These are phyloP conservation scores for Kodamaea jinghongensis DNA, from an alignment of 805 yeast genomes.

Conservation along the genomic window DNA sequence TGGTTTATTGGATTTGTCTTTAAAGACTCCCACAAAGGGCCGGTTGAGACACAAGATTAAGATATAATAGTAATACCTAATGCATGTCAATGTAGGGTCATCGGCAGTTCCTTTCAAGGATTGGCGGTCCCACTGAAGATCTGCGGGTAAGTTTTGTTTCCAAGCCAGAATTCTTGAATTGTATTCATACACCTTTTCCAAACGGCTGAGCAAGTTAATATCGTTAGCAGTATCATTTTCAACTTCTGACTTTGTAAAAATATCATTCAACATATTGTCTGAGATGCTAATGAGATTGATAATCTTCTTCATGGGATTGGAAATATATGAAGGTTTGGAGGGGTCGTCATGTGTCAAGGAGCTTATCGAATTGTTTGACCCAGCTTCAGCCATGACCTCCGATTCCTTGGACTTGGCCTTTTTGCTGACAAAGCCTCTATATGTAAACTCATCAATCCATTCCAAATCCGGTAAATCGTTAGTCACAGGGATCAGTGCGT, in stretches of 20 bases:
- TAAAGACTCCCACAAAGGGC: conserved; percentile 49
- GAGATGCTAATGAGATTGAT: conserved; percentile 43
- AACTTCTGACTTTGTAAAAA: conserved; percentile 39
- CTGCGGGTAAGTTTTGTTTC: conserved; percentile 49
- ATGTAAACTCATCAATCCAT: conserved; percentile 60
- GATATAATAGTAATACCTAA: conserved; percentile 57
- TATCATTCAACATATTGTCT: conserved; percentile 44
- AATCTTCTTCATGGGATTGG: conserved; percentile 42
- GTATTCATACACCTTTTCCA: conserved; percentile 41
- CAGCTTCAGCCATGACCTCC: neutral
- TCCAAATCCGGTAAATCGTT: conserved; percentile 58
- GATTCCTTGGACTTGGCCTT: neutral
- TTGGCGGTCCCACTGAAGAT: conserved; percentile 47
- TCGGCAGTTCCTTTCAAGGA: conserved; percentile 41
- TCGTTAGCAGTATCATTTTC: conserved; percentile 35
- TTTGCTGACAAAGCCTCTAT: conserved; percentile 16
- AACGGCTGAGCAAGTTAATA: conserved; percentile 39
- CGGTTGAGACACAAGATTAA: conserved; percentile 57
- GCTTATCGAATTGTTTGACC: too few relatives aligned
- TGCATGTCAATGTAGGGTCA: conserved; percentile 53
- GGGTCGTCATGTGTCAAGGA: neutral
- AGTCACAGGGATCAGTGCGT: conserved; percentile 60
- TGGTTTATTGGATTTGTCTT: conserved; percentile 12
- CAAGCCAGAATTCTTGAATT: conserved; percentile 51
- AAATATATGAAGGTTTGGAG: conserved; percentile 29